phyloP scores from a whole-genome alignment of 2,329 filamentous ascomycete genomes.

The Cercospora beticola region DNA sequence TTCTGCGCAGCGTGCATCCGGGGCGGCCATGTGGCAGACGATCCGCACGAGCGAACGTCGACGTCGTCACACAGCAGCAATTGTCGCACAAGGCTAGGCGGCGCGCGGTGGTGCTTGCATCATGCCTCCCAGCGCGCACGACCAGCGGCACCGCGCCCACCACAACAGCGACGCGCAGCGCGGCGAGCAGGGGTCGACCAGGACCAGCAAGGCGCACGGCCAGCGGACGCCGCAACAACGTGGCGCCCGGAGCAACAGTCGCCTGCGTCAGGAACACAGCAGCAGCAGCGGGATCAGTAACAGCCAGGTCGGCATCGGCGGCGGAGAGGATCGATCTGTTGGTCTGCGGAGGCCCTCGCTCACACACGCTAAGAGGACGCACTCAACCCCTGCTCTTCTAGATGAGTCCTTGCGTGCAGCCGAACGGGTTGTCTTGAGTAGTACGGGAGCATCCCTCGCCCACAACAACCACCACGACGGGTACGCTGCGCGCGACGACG shows the following conservation, averaged over 20 bases:
- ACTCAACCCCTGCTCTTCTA: conserved; percentile 8
- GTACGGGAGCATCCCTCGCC: not conserved
- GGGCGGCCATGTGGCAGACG: not conserved
- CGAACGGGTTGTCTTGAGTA: not conserved
- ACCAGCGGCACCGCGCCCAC: not conserved
- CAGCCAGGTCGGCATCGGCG: not conserved
- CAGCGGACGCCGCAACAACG: not conserved
- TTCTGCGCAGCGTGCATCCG: not conserved
- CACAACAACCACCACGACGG: not conserved
- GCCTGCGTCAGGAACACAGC: not conserved
- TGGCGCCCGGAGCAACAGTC: not conserved
- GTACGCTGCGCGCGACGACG: conserved; percentile 21
- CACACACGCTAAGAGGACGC: conserved; percentile 3
- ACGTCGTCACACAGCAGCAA: conserved; percentile 4
- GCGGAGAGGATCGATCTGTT: not conserved
- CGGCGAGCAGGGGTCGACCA: not conserved
- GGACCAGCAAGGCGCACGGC: not conserved
- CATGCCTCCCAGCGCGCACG: not conserved
- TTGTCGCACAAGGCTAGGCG: not conserved
- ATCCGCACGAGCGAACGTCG: not conserved
- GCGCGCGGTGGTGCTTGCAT: not conserved
- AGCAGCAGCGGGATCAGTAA: not conserved
- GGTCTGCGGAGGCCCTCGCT: conserved; percentile 6
- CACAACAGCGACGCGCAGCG: not conserved
- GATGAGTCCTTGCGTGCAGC: not conserved